Evolutionary conservation across 768 basidiomycete species (phyloP).

Genomic region (Candolleomyces efflorescens): DNA sequence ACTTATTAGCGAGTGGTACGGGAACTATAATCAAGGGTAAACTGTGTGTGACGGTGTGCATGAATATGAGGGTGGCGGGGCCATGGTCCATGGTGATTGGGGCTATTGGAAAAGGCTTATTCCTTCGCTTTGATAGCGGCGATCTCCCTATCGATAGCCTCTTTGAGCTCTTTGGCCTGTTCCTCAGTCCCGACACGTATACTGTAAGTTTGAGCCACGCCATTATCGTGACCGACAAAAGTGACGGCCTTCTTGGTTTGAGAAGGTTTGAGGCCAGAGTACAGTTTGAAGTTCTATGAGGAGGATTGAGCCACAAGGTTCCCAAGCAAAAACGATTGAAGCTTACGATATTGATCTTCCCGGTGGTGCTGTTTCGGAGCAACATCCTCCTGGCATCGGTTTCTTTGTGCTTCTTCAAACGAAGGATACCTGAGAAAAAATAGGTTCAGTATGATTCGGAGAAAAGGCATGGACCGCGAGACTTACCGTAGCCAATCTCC

Average conservation of each 20-base stretch:
- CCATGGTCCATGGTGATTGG: neutral
- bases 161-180: slow-evolving; percentile 53
- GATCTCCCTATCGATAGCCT: slow-evolving; percentile 59
- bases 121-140: slow-evolving; percentile 41
- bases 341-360: slow-evolving; percentile 71
- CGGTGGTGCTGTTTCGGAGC: slow-evolving; percentile 68
- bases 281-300: slow-evolving; percentile 70
- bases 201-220: slow-evolving; percentile 54
- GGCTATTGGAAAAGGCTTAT: neutral
- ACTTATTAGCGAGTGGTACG: too few species aligned
- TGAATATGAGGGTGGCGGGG: too few species aligned
- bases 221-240: slow-evolving; percentile 68
- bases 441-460: neutral
- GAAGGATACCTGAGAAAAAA: slow-evolving; percentile 48
- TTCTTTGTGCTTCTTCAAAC: slow-evolving; percentile 72
- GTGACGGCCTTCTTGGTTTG: slow-evolving; percentile 49
- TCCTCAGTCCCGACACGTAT: slow-evolving; percentile 58
- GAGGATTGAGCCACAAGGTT: neutral
- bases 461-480: neutral
- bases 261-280: slow-evolving; percentile 52
- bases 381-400: slow-evolving; percentile 55
- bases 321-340: neutral
- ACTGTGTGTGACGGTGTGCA: too few species aligned
- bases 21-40: too few species aligned
- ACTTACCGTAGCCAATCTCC: slow-evolving; percentile 60